Conservation (phyloP, 331 rosid species). For the Ulmus americana region DNA sequence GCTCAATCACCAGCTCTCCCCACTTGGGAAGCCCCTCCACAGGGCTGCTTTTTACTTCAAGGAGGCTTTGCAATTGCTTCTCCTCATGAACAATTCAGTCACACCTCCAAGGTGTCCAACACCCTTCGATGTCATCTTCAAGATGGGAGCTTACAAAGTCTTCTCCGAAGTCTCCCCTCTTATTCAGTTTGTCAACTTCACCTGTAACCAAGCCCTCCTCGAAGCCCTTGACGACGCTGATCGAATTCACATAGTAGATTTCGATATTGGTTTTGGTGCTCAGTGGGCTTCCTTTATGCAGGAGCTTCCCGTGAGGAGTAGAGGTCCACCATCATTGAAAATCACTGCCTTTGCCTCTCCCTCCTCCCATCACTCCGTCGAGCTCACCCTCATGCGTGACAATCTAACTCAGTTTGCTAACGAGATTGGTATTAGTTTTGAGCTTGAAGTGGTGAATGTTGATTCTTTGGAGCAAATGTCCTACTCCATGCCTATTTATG, state of each 20-base stretch:
- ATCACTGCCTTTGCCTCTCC: slow-evolving; percentile 47
- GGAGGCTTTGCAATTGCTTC: slow-evolving; percentile 46
- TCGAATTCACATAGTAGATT: slow-evolving; percentile 43
- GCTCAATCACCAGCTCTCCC: slow-evolving; percentile 57
- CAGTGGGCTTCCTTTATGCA: slow-evolving; percentile 54
- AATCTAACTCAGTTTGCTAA: slow-evolving; percentile 38
- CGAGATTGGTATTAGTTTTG: slow-evolving; percentile 35
- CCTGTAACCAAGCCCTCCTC: slow-evolving; percentile 45
- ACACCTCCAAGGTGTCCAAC: slow-evolving; percentile 30
- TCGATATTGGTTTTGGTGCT: slow-evolving; percentile 47
- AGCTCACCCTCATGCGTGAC: slow-evolving; percentile 37
- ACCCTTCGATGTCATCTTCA: slow-evolving; percentile 41
- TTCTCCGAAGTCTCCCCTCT: slow-evolving; percentile 45
- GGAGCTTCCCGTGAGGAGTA: slow-evolving; percentile 34
- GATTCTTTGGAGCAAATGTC: slow-evolving; percentile 31
- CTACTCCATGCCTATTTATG: slow-evolving; percentile 25
- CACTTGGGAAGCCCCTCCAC: slow-evolving; percentile 43
- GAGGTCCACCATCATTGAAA: slow-evolving; percentile 30
- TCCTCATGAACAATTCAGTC: slow-evolving; percentile 24
- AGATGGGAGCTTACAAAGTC: slow-evolving; percentile 47
- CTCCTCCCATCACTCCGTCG: slow-evolving; percentile 31
- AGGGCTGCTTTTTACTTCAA: slow-evolving; percentile 54
- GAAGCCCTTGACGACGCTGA: slow-evolving; percentile 26
- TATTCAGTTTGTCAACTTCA: slow-evolving; percentile 44
- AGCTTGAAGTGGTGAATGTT: slow-evolving; percentile 38